Evolutionary conservation across 2,329 filamentous ascomycete genomes (phyloP), one percentile per base, ranked within the genome.

Genomic region (Cladosporium sp.): DNA sequence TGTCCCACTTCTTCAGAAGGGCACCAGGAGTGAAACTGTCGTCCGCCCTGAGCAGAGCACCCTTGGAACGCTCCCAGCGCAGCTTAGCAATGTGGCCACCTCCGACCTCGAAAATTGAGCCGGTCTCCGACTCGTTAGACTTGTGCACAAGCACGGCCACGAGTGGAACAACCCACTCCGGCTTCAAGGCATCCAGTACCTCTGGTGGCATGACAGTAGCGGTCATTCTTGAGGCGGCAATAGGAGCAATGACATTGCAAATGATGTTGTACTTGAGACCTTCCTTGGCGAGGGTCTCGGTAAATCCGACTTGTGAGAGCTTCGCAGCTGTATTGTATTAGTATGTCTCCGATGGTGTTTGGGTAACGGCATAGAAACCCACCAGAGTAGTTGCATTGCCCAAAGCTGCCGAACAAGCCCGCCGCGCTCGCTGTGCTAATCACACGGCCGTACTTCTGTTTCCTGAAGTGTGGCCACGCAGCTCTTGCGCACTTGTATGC

Each of bases 351-450:
- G 15, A 8, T 13, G 2, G 16, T 8, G 3, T 13, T 6, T 9
- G 38, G n/a, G 19, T 30, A 16, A 22, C 74, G 55, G n/a, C n/a
- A n/a, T n/a, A n/a, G n/a, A n/a, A n/a, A n/a, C n/a, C n/a, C 27
- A 50, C 48, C 49, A 48, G 92, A 95, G 75, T 98, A 98, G 74
- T 96, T 97, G 69, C 84, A 82, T 76, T 97, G 92, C 58, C 92
- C 93, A 66, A 96, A 97, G 74, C 83, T 93, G 64, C 93, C 93
- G 69, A 95, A 97, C 48, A 98, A 78, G 63, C 93, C 93, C 55
- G 93, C 91, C 51, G 90, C 90, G n/a, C 92, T 97, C 32, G 92
- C 83, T 19, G 93, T 97, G 78, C 94, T 97, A 75, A 98, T 95
- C 59, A 98, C 78, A 62, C 93, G 83, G 56, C 93, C 93, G 69